Conservation (phyloP, 1,284 basidiomycete species). For the Fistulinella staudtii region DNA sequence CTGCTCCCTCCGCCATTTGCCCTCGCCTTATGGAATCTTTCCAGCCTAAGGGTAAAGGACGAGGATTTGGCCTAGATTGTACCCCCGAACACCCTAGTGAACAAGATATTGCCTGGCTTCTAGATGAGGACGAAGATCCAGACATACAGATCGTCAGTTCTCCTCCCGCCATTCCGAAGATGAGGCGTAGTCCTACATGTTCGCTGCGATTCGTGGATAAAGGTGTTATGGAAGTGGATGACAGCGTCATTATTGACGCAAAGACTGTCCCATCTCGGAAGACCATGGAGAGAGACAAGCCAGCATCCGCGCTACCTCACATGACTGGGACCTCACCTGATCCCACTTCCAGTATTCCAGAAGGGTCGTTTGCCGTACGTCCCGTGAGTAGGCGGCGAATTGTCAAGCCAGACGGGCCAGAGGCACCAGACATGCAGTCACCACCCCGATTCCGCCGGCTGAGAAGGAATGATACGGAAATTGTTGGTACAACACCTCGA, state of each 20-base stretch:
- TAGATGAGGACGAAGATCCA: constrained; percentile 56
- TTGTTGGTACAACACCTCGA: constrained; percentile 12
- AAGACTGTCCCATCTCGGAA: constrained; percentile 1
- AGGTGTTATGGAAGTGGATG: constrained; percentile 7
- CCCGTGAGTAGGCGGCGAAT: constrained; percentile 35
- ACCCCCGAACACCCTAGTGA: constrained; percentile 11
- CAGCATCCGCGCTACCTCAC: constrained; percentile 40
- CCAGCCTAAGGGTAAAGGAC: constrained; percentile 14
- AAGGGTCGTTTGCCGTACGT: constrained; percentile 55
- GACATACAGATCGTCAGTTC: constrained; percentile 49
- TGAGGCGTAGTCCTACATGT: neutral
- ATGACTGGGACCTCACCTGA: constrained; percentile 19
- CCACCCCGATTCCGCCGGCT: constrained; percentile 46
- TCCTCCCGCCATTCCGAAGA: constrained; percentile 35
- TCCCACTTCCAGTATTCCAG: constrained; percentile 30
- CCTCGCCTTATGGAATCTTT: neutral
- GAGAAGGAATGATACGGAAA: constrained; percentile 30
- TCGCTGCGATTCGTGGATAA: constrained; percentile 5
- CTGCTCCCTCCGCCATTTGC: too few species aligned
- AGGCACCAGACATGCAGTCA: constrained; percentile 35
- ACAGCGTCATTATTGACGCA: constrained; percentile 8
- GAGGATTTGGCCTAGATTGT: neutral
- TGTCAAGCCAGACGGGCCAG: constrained; percentile 27
- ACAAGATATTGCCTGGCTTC: constrained; percentile 57
- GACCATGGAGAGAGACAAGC: constrained; percentile 35